Percentiles rank a stretch among this genome's conserved stretches.
phyloP scores from a whole-genome alignment of 495 filamentous ascomycete genomes.

The Penicillium atrosanguineum region DNA sequence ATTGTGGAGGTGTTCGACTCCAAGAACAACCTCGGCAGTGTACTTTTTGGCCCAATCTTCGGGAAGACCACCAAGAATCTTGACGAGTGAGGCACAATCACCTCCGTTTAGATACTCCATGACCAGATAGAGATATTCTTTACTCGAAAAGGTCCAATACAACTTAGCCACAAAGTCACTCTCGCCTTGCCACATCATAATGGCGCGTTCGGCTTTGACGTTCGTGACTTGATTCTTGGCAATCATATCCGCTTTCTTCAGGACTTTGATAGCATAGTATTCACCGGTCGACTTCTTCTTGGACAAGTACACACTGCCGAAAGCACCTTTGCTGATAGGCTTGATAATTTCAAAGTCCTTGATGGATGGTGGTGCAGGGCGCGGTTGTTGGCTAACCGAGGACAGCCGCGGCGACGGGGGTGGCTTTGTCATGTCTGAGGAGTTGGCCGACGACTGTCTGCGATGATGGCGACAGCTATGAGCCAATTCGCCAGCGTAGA shows the following conservation, averaged over 20 bases:
- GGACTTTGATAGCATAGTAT: slow-evolving; percentile 96
- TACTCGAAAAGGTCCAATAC: slow-evolving; percentile 99
- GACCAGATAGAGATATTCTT: slow-evolving; percentile 96
- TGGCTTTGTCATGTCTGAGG: slow-evolving; percentile 65
- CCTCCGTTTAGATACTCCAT: slow-evolving; percentile 99
- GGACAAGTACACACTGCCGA: slow-evolving; percentile 94
- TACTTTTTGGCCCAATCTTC: slow-evolving; percentile 99
- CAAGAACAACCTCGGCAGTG: slow-evolving; percentile 89
- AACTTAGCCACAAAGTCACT: slow-evolving; percentile 98
- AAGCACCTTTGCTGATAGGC: slow-evolving; percentile 97
- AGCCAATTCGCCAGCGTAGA: slow-evolving; percentile 74
- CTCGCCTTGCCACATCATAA: slow-evolving; percentile 99
- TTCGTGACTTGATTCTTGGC: slow-evolving; percentile 99
- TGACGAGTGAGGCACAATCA: slow-evolving; percentile 94
- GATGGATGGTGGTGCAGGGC: slow-evolving; percentile 88
- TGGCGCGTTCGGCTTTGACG: slow-evolving; percentile 97
- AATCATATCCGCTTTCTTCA: slow-evolving; percentile 99
- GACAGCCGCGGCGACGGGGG: slow-evolving; percentile 80
- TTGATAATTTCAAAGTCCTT: slow-evolving; percentile 99
- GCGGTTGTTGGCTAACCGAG: slow-evolving; percentile 68
- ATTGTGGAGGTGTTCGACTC: slow-evolving; percentile 91
- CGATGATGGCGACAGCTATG: slow-evolving; percentile 72
- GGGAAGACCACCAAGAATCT: slow-evolving; percentile 81
- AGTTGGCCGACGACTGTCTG: slow-evolving; percentile 85
- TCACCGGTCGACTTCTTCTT: slow-evolving; percentile 99